Conservation (phyloP, 495 filamentous ascomycete species). For the Trichoderma reesei region DNA sequence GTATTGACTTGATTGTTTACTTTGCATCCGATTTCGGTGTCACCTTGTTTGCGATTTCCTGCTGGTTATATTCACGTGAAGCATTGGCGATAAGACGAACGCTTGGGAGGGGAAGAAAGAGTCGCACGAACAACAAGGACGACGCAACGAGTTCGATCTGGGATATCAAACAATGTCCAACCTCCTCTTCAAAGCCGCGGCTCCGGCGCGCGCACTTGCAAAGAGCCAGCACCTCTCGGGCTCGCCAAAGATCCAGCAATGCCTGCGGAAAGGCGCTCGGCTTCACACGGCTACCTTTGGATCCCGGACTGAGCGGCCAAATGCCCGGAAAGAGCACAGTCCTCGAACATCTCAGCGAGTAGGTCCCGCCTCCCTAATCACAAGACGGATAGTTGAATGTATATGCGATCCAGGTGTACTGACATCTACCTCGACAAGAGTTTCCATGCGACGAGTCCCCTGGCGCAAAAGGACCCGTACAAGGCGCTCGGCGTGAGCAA, state of each 20-base stretch:
- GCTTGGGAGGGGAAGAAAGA: background rate
- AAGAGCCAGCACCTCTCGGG: constrained; percentile 27
- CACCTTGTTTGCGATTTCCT: too few relatives aligned
- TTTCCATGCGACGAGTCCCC: constrained; percentile 64
- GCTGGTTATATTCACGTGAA: too few relatives aligned
- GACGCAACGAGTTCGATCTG: background rate
- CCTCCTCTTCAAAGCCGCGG: constrained; percentile 34
- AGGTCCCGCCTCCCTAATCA: constrained; percentile 10
- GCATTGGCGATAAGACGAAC: too few relatives aligned
- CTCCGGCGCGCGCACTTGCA: constrained; percentile 33
- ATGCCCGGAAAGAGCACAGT: constrained; percentile 1
- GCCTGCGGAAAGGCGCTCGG: constrained; percentile 22
- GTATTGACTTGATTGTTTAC: too few relatives aligned
- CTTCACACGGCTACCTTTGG: constrained; percentile 16
- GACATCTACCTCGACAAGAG: constrained; percentile 30
- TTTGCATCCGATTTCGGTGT: too few relatives aligned
- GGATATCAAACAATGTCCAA: constrained; percentile 27
- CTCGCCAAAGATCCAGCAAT: constrained; percentile 25
- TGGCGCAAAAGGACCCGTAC: constrained; percentile 75
- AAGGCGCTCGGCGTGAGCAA: constrained; percentile 74
- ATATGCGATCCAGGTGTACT: background rate
- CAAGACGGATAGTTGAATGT: background rate
- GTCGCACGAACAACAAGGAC: background rate
- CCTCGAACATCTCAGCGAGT: constrained; percentile 12
- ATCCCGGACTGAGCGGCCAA: constrained; percentile 12